Conservation (phyloP, 768 basidiomycete genomes). For the Amanita subjunquillea region DNA sequence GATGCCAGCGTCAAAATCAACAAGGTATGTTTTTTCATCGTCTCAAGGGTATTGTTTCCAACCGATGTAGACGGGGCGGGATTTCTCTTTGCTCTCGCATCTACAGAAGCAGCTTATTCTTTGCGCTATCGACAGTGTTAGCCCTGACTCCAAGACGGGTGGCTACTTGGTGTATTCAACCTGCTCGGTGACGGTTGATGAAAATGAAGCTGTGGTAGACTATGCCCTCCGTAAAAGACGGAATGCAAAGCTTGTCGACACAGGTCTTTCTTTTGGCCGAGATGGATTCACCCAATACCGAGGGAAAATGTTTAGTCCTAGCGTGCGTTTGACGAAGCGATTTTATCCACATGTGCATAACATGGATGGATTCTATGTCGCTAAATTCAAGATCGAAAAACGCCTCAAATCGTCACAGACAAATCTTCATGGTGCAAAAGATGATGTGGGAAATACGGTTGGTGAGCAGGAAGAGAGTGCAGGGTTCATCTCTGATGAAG, state of each 20-base stretch:
- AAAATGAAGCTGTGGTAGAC: constrained; percentile 97
- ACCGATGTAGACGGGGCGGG: constrained; percentile 68
- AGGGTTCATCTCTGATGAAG: constrained; percentile 69
- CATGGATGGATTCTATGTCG: constrained; percentile 99
- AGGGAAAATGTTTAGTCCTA: constrained; percentile 81
- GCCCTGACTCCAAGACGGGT: constrained; percentile 81
- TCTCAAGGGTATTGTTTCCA: constrained; percentile 4
- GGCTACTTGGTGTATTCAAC: constrained; percentile 97
- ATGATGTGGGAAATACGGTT: constrained; percentile 19
- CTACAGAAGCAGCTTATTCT: constrained; percentile 97
- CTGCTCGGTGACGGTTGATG: constrained; percentile 95
- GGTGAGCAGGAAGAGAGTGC: constrained; percentile 29
- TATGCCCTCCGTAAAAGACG: constrained; percentile 94
- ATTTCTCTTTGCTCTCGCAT: constrained; percentile 93
- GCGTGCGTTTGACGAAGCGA: constrained; percentile 70
- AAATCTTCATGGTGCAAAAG: constrained; percentile 19
- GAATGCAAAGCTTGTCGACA: constrained; percentile 84
- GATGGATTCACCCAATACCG: constrained; percentile 87
- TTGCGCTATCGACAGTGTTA: constrained; percentile 95
- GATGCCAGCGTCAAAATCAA: constrained; percentile 96
- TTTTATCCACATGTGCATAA: constrained; percentile 98
- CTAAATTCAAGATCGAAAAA: constrained; percentile 94
- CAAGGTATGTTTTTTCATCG: constrained; percentile 53
- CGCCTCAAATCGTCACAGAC: constrained; percentile 38
- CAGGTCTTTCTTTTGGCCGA: constrained; percentile 87